Evolutionary conservation across 2,329 filamentous ascomycete species (phyloP).

Genomic region (Kalmusia sp.): DNA sequence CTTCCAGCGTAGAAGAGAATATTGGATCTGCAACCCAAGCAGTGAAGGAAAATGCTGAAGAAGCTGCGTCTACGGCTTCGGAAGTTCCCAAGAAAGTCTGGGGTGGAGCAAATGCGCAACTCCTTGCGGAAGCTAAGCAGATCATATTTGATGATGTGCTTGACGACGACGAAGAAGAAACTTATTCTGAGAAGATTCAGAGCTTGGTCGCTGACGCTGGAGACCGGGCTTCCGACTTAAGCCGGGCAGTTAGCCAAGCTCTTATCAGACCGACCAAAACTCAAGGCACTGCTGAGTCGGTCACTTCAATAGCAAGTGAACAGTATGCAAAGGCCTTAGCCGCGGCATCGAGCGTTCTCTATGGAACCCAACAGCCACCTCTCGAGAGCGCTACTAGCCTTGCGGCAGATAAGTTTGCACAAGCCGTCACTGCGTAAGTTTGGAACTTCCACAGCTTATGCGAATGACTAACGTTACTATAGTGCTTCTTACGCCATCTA

Average conservation of each 20-base stretch:
- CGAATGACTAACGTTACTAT: conserved; percentile 18
- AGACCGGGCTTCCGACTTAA: conserved; percentile 61
- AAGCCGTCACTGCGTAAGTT: conserved; percentile 64
- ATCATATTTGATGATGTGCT: conserved; percentile 59
- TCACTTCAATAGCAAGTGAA: conserved; percentile 61
- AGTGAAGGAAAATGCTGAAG: conserved; percentile 26
- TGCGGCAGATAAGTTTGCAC: conserved; percentile 61
- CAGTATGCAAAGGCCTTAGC: conserved; percentile 64
- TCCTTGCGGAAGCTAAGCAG: conserved; percentile 54
- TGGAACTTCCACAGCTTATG: not conserved
- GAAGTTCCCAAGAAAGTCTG: conserved; percentile 58
- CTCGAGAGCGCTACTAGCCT: conserved; percentile 57
- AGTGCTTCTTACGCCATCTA: conserved; percentile 64
- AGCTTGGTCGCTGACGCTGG: conserved; percentile 60
- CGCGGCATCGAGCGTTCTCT: conserved; percentile 64
- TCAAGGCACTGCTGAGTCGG: conserved; percentile 57
- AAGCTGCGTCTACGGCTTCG: conserved; percentile 32
- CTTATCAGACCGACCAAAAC: conserved; percentile 55
- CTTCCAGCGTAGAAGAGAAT: conserved; percentile 19
- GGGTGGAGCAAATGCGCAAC: conserved; percentile 61
- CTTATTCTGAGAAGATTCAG: conserved; percentile 60
- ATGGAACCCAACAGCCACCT: conserved; percentile 55
- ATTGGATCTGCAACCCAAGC: conserved; percentile 29
- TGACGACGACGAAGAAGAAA: conserved; percentile 54
- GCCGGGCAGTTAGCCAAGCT: conserved; percentile 63